phyloP scores from a whole-genome alignment of 2,329 filamentous ascomycete genomes.

The Aspergillus eucalypticola region DNA sequence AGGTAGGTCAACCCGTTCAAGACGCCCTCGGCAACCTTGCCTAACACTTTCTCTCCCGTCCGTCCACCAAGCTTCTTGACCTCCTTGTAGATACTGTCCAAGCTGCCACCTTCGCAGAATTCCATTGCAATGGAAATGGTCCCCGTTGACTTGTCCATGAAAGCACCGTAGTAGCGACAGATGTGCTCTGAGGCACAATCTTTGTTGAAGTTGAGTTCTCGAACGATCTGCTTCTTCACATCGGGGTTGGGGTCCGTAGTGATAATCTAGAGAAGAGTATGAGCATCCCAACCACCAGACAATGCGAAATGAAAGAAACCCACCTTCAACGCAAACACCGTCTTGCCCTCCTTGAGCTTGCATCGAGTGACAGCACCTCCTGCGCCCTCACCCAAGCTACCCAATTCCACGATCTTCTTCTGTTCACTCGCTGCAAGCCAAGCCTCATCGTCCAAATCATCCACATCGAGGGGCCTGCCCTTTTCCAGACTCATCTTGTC shows the following conservation, averaged over 20 bases:
- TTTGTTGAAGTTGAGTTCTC: slow-evolving; percentile 97
- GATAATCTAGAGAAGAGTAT: slow-evolving; percentile 68
- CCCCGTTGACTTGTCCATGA: slow-evolving; percentile 91
- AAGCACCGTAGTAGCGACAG: slow-evolving; percentile 95
- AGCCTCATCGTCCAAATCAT: slow-evolving; percentile 90
- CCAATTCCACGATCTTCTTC: slow-evolving; percentile 82
- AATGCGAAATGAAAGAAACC: slow-evolving; percentile 21
- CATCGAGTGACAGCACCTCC: slow-evolving; percentile 93
- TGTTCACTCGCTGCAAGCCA: slow-evolving; percentile 93
- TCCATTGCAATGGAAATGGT: slow-evolving; percentile 99
- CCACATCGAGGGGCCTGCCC: slow-evolving; percentile 81
- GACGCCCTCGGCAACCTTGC: slow-evolving; percentile 94
- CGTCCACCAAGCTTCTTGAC: slow-evolving; percentile 93
- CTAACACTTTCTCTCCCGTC: slow-evolving; percentile 94
- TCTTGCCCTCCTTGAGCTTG: slow-evolving; percentile 86
- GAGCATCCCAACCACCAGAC: slow-evolving; percentile 10
- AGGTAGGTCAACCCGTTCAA: slow-evolving; percentile 92
- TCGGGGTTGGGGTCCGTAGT: slow-evolving; percentile 97
- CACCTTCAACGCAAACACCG: slow-evolving; percentile 94
- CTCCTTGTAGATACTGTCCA: slow-evolving; percentile 96
- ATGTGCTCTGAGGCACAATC: slow-evolving; percentile 95
- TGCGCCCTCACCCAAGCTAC: slow-evolving; percentile 88
- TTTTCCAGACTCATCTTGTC: slow-evolving; percentile 81
- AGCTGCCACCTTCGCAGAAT: slow-evolving; percentile 92
- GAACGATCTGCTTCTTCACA: slow-evolving; percentile 96